Base-by-base conservation (phyloP, 257 asterid species). In the Thymus quinquecostatus region DNA sequence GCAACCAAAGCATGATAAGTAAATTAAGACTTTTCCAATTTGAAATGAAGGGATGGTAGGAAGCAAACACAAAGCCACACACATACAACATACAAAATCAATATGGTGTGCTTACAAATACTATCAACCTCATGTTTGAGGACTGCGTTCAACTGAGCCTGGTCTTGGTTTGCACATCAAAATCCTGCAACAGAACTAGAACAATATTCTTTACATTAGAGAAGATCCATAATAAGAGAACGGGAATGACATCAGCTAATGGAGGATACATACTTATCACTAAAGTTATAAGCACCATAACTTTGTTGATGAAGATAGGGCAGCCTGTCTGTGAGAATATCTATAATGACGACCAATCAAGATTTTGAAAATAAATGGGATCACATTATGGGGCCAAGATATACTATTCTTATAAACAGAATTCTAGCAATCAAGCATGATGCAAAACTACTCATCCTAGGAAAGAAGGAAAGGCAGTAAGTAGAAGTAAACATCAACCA, bases 241-340 rank as follows among this genome's bases (percentile, higher is more conserved):
- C 28, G 47, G 58, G 8, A 47, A 45, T 49, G 64, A 74, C 74
- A 66, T 74, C 64, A 49, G 38, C 32, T 53, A 47, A 61, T 5
- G 7, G 54, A 61, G 68, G 21, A 21, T 21, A 21, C 21, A 21
- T 21, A 21, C 21, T 21, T 21, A 21, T 21, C 21, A 21, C 69
- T 30, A 38, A 12, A 60, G 54, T 34, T 47, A 71, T 4, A 62
- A 38, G 70, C 69, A 49, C 41, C 67, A 10, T 13, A 51, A 36
- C 11, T 50, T 61, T 27, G 57, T 36, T 14, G 10, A 30, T 21
- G 51, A 71, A 61, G 76, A 32, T 71, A 61, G 58, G 65, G 45
- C 36, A 60, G 76, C 53, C 54, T 71, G 45, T 62, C 8, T 21
- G 14, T 68, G 28, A 13, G 58, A 29, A 29, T 53, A 56, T 62